Conservation (phyloP, 192 early-diverging fungal species). For the Mortierella hygrophila region DNA sequence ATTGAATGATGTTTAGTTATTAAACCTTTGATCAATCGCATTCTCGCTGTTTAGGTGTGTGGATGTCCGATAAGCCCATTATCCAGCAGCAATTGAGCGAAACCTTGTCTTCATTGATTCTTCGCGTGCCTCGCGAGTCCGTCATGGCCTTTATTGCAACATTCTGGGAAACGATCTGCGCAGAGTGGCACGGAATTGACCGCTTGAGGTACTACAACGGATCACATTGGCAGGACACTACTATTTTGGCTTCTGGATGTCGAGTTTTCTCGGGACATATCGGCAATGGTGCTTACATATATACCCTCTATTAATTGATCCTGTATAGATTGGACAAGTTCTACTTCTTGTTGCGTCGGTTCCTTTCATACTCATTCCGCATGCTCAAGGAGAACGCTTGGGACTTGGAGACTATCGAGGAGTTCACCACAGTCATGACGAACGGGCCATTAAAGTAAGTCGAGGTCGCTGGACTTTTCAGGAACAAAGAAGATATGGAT, state of each 20-base stretch:
- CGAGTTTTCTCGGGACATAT: too few species aligned
- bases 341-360: constrained; percentile 76
- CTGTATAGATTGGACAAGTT: constrained; percentile 80
- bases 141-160: constrained; percentile 70
- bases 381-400: constrained; percentile 72
- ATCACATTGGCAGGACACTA: neutral
- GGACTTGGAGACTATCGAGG: constrained; percentile 63
- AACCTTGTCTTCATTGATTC: constrained; percentile 73
- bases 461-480: neutral
- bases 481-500: neutral
- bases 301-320: neutral
- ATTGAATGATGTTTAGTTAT: neutral
- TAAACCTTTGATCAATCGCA: neutral
- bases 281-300: neutral
- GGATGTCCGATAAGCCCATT: constrained; percentile 96
- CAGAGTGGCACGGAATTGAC: constrained; percentile 86
- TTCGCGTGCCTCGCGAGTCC: constrained; percentile 60
- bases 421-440: constrained; percentile 65
- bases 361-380: constrained; percentile 72
- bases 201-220: constrained; percentile 68
- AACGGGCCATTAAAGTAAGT: constrained; percentile 76
- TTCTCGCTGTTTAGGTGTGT: constrained; percentile 76
- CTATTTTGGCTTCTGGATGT: neutral
- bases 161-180: constrained; percentile 77
- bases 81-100: constrained; percentile 92